phyloP scores from a whole-genome alignment of 345 rosid genomes.

The Trapa incisa region DNA sequence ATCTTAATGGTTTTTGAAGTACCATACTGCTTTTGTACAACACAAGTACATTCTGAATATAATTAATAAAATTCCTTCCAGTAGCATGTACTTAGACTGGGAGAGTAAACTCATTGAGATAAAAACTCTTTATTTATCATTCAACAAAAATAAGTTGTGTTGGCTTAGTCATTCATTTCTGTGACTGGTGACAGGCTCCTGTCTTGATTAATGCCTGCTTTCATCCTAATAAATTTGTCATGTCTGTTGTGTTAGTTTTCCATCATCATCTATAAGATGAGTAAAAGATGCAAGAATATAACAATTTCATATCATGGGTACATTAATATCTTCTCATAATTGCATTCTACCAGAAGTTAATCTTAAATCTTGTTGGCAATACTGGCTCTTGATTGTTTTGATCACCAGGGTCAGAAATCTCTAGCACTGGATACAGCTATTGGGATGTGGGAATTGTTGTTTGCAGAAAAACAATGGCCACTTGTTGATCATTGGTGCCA shows the following conservation, averaged over 20 bases:
- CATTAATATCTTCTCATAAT: no score
- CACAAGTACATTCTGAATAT: no score
- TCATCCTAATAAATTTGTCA: background rate
- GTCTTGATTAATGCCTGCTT: background rate
- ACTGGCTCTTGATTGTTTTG: slow-evolving; percentile 1
- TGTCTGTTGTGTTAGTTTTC: background rate
- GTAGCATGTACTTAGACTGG: no score
- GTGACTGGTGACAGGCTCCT: background rate
- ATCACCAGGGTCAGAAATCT: slow-evolving; percentile 83
- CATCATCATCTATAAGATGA: background rate
- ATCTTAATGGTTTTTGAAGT: background rate
- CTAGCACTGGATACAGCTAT: slow-evolving; percentile 96
- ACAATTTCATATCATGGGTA: no score
- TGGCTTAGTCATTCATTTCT: background rate
- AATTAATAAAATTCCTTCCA: no score
- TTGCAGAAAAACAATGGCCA: slow-evolving; percentile 93
- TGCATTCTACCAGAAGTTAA: background rate
- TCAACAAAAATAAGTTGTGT: background rate
- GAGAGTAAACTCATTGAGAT: no score
- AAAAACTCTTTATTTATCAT: no score
- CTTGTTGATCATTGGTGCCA: slow-evolving; percentile 93
- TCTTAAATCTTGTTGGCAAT: background rate
- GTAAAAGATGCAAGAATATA: no score
- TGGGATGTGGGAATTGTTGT: slow-evolving; percentile 97
- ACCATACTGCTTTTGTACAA: background rate